Evolutionary conservation across 192 early-diverging fungal genomes (phyloP).

Genomic region (Coemansia sp.): DNA sequence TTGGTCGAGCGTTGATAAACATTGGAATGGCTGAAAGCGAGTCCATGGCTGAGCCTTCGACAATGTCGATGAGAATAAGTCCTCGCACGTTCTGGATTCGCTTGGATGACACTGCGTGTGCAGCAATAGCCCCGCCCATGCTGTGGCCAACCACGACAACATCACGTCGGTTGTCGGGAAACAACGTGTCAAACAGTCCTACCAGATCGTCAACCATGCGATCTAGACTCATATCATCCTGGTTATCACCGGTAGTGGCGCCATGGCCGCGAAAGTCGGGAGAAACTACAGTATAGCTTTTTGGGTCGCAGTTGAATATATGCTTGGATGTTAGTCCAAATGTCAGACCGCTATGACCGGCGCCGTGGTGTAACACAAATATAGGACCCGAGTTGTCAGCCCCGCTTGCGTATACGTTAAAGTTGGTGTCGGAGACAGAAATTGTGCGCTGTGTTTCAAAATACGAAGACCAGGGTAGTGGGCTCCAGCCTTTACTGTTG

Average conservation of each 20-base stretch:
- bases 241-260: slow-evolving; percentile 46
- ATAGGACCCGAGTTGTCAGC: slow-evolving; percentile 51
- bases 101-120: slow-evolving; percentile 57
- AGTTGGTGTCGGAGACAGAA: slow-evolving; percentile 40
- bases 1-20: slow-evolving; percentile 43
- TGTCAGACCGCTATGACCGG: slow-evolving; percentile 65
- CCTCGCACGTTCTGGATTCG: slow-evolving; percentile 58
- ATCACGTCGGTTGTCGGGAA: slow-evolving; percentile 54
- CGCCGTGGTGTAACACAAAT: slow-evolving; percentile 83
- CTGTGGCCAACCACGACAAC: slow-evolving; percentile 79
- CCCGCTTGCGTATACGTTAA: slow-evolving; percentile 48
- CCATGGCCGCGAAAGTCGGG: slow-evolving; percentile 77
- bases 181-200: slow-evolving; percentile 51
- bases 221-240: slow-evolving; percentile 58
- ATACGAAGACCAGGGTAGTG: slow-evolving; percentile 57
- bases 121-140: slow-evolving; percentile 74
- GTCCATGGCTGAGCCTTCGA: slow-evolving; percentile 67
- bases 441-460: slow-evolving; percentile 56
- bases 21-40: slow-evolving; percentile 41
- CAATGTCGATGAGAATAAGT: slow-evolving; percentile 73
- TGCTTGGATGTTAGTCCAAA: slow-evolving; percentile 64
- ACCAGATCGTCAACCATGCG: slow-evolving; percentile 61
- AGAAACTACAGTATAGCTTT: slow-evolving; percentile 52
- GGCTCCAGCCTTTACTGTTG: slow-evolving; percentile 7
- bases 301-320: slow-evolving; percentile 47